Evolutionary conservation across 1,284 basidiomycete species (phyloP).

Genomic region (Sparassis latifolia): DNA sequence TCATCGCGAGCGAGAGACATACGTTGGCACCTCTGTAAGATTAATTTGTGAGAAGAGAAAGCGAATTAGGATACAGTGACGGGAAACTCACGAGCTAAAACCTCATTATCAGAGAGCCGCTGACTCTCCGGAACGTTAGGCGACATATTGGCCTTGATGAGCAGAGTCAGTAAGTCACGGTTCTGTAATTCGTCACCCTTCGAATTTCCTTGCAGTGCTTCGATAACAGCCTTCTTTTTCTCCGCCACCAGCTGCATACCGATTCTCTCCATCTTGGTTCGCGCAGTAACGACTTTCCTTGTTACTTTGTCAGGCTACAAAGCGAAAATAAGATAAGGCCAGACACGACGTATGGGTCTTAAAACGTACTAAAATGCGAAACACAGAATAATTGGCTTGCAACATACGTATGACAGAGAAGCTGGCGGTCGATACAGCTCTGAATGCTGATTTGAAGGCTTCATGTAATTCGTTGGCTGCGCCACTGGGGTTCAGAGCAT

Average conservation of each 20-base stretch:
- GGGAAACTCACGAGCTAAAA: constrained; percentile 42
- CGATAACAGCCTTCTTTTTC: constrained; percentile 29
- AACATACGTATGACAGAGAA: neutral
- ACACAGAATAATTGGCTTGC: constrained; percentile 2
- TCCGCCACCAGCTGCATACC: constrained; percentile 33
- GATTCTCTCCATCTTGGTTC: constrained; percentile 27
- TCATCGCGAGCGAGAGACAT: neutral
- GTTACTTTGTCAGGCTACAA: constrained; percentile 25
- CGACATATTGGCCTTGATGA: constrained; percentile 44
- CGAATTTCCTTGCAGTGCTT: constrained; percentile 12
- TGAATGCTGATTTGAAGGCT: constrained; percentile 28
- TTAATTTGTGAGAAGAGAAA: neutral
- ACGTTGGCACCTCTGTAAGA: constrained; percentile 12
- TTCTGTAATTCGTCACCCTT: constrained; percentile 14
- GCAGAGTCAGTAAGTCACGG: constrained; percentile 26
- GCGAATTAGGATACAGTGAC: neutral
- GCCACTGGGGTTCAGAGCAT: constrained; percentile 25
- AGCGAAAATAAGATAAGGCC: neutral
- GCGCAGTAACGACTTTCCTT: constrained; percentile 16
- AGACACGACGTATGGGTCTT: neutral
- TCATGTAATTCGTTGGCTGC: constrained; percentile 32
- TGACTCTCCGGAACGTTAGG: constrained; percentile 36
- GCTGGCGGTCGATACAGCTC: neutral
- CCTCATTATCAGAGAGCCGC: constrained; percentile 46
- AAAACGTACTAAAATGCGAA: constrained; percentile 13